Evolutionary conservation across 805 yeast species (phyloP), one percentile per base, ranked within the genome.

Genomic region (Debaryomyces maramus): DNA sequence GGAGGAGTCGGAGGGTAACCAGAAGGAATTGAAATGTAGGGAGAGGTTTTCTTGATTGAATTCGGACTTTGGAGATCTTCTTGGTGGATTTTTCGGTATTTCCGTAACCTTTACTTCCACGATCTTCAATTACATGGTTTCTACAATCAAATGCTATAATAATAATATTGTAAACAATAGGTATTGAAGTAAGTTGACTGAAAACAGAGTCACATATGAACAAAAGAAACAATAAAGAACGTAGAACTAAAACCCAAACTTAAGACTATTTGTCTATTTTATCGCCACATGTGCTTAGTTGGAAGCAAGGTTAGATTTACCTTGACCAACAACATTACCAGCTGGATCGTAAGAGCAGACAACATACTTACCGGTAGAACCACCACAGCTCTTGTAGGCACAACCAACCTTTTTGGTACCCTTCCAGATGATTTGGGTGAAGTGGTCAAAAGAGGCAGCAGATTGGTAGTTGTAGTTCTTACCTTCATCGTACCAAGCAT

Each of bases 341-440:
- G 84, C 77, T 14, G 88, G 81, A 53, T 72, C 66, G 48, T 89
- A 88, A 38, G 83, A 79, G 62, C 96, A 88, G 46, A 85, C 77
- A 40, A 84, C 70, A 65, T 86, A 87, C 50, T 70, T 65, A 39
- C 80, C 79, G 55, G 55, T 56, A 34, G 53, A 45, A n/a, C 63
- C 43, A 17, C 60, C 46, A 66, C 96, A 85, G 48, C 72, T 58
- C 55, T 78, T 81, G 60, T 70, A 66, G 38, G 84, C 93, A 67
- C 96, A 87, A 14, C 95, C 96, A 11, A 87, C 41, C 47, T 70
- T 59, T 7, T 80, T 70, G 21, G 87, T 67, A 19, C 66, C 59
- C 47, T 71, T 74, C 96, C 96, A 87, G 22, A 87, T 78, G 33
- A 87, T 67, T 60, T 85, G 93, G 15, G 95, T 85, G 65, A 85